A percentile compares a stretch with the other conserved stretches of the same genome.
These are phyloP conservation scores for Naganishia albida DNA, from an alignment of 1,284 basidiomycete species.

Conservation along the genomic window DNA sequence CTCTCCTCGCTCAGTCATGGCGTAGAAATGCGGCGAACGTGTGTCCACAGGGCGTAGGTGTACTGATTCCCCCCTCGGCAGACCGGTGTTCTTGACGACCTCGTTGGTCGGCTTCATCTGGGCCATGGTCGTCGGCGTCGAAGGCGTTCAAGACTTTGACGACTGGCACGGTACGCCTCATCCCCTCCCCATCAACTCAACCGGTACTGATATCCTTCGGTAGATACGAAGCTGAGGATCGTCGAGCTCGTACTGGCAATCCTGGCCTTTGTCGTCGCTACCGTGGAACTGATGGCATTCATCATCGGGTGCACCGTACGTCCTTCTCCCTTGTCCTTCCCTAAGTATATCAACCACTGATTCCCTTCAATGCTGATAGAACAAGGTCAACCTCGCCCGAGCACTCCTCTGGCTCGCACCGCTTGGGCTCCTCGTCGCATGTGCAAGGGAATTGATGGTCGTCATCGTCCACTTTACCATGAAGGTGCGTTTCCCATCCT, in stretches of 20 bases:
- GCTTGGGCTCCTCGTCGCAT: constrained; percentile 59
- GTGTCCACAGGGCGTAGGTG: neutral
- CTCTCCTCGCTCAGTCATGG: neutral
- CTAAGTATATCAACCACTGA: neutral
- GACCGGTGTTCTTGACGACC: constrained; percentile 41
- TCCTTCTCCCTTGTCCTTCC: constrained; percentile 25
- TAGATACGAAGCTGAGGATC: constrained; percentile 35
- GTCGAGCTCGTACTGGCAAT: constrained; percentile 42
- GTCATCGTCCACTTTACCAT: constrained; percentile 65
- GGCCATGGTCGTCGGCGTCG: constrained; percentile 42
- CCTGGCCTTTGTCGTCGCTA: constrained; percentile 57
- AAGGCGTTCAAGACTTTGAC: constrained; percentile 34
- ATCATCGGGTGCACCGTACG: constrained; percentile 62
- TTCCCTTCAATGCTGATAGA: constrained; percentile 55
- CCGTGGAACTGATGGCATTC: constrained; percentile 64
- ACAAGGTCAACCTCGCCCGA: constrained; percentile 62
- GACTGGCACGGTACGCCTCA: constrained; percentile 24
- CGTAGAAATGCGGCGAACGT: neutral
- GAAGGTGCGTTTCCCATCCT: constrained; percentile 56
- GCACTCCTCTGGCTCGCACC: constrained; percentile 62
- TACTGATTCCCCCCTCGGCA: neutral
- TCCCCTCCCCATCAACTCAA: constrained; percentile 29
- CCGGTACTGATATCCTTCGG: neutral
- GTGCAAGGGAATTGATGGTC: constrained; percentile 57
- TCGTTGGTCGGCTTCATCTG: constrained; percentile 44